These are phyloP conservation scores for Parastagonospora avenae DNA, from an alignment of 2,329 filamentous ascomycete species.

Conservation along the genomic window DNA sequence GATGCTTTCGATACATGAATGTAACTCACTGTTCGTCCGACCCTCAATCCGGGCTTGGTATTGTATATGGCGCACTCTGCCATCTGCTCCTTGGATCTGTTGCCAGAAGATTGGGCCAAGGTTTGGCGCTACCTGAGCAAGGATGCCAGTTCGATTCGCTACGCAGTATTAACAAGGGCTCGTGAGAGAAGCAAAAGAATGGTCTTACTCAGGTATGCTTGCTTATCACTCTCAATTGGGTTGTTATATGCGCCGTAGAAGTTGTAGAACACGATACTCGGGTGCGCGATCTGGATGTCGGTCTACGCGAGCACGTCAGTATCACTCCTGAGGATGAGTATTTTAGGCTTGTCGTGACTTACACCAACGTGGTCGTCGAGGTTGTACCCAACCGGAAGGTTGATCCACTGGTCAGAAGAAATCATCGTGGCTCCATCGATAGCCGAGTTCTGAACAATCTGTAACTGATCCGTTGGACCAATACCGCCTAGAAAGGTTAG, in stretches of 20 bases:
- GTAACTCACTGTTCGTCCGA: constrained; percentile 18
- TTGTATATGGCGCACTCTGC: constrained; percentile 65
- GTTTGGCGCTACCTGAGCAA: constrained; percentile 66
- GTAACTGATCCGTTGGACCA: constrained; percentile 58
- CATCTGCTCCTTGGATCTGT: constrained; percentile 59
- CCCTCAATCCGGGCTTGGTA: constrained; percentile 68
- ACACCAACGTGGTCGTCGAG: constrained; percentile 57
- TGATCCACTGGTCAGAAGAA: constrained; percentile 50
- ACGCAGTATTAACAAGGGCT: background rate
- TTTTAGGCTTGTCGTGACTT: constrained; percentile 1
- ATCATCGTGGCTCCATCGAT: constrained; percentile 50
- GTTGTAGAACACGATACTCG: constrained; percentile 62
- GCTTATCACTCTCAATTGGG: constrained; percentile 44
- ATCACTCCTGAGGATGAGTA: background rate
- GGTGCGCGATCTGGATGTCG: constrained; percentile 56
- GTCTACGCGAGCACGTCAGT: constrained; percentile 42
- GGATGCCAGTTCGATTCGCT: constrained; percentile 58
- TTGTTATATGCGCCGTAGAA: constrained; percentile 63
- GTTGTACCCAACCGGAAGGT: constrained; percentile 54
- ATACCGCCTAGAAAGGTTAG: constrained; percentile 55
- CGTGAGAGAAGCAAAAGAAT: background rate
- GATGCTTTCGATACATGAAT: constrained; percentile 10
- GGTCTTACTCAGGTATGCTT: constrained; percentile 41
- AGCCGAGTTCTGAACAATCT: constrained; percentile 48
- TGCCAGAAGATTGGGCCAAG: constrained; percentile 66